These are phyloP conservation scores for Leccinum rimulosum DNA, from an alignment of 768 basidiomycete genomes.

Conservation along the genomic window DNA sequence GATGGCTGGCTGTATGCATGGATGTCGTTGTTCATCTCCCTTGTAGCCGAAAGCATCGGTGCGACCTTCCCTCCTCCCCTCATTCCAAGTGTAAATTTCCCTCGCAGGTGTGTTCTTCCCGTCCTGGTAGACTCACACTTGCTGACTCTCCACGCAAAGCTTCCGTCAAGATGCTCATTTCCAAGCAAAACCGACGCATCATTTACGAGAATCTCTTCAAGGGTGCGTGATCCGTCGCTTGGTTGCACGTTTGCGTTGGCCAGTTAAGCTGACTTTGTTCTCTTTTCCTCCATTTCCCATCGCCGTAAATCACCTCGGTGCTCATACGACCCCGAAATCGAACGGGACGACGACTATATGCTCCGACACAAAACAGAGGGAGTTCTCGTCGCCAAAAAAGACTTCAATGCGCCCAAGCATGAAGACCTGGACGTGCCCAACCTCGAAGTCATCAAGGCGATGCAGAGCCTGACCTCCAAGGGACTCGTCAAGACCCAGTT, in stretches of 20 bases:
- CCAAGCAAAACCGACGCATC: slow-evolving; percentile 89
- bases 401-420: slow-evolving; percentile 96
- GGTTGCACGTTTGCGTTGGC: background rate
- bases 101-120: background rate
- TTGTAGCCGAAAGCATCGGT: slow-evolving; percentile 32
- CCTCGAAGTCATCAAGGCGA: slow-evolving; percentile 68
- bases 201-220: slow-evolving; percentile 99
- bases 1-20: slow-evolving; percentile 26
- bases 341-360: background rate
- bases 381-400: slow-evolving; percentile 98
- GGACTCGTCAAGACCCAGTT: slow-evolving; percentile 99
- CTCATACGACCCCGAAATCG: background rate
- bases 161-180: slow-evolving; percentile 82
- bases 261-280: background rate
- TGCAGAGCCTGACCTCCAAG: slow-evolving; percentile 65
- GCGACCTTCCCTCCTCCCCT: slow-evolving; percentile 17
- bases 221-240: slow-evolving; percentile 52
- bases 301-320: background rate
- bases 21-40: slow-evolving; percentile 32
- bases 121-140: background rate
- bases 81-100: background rate
- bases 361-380: slow-evolving; percentile 61
- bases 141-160: slow-evolving; percentile 30
- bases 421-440: slow-evolving; percentile 80
- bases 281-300: background rate